A percentile compares a stretch with the other conserved stretches of the same genome.
Conservation (phyloP, 208 protist species). For the Trypanosoma grayi region DNA sequence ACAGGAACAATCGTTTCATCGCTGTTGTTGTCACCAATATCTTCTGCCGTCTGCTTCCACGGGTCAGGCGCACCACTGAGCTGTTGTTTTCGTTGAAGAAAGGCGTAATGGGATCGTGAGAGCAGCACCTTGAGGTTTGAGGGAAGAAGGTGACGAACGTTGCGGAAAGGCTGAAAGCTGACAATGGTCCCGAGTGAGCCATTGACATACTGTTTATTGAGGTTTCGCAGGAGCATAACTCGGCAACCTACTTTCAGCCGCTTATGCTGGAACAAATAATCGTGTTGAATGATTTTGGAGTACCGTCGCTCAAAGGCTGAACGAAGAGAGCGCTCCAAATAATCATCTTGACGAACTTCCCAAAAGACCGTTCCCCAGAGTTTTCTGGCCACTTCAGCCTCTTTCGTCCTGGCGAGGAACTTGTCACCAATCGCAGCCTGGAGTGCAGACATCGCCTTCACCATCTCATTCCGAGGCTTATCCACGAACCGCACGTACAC, state of each 20-base stretch:
- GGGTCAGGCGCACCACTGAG: too few relatives aligned
- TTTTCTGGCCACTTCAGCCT: constrained; percentile 4
- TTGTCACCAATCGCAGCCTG: constrained; percentile 2
- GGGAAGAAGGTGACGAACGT: constrained; percentile 43
- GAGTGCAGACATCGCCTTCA: neutral
- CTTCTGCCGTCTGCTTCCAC: too few relatives aligned
- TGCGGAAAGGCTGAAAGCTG: constrained; percentile 34
- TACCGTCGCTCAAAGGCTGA: constrained; percentile 27
- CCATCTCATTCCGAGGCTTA: neutral
- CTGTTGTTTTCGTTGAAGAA: neutral
- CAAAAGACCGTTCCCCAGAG: constrained; percentile 21
- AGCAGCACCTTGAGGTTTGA: constrained; percentile 14
- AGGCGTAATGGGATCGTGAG: constrained; percentile 8
- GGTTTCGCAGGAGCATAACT: constrained; percentile 85
- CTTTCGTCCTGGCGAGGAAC: constrained; percentile 2
- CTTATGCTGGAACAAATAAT: constrained; percentile 69
- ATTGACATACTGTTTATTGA: constrained; percentile 65
- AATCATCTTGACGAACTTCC: constrained; percentile 13
- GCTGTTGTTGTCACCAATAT: neutral
- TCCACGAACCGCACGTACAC: constrained; percentile 12
- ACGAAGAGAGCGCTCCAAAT: constrained; percentile 9
- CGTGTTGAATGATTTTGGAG: constrained; percentile 29
- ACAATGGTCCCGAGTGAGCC: constrained; percentile 78
- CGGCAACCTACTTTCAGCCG: constrained; percentile 79
- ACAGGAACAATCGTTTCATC: constrained; percentile 41